phyloP scores from a whole-genome alignment of 768 basidiomycete species.

The Mycena belliarum region DNA sequence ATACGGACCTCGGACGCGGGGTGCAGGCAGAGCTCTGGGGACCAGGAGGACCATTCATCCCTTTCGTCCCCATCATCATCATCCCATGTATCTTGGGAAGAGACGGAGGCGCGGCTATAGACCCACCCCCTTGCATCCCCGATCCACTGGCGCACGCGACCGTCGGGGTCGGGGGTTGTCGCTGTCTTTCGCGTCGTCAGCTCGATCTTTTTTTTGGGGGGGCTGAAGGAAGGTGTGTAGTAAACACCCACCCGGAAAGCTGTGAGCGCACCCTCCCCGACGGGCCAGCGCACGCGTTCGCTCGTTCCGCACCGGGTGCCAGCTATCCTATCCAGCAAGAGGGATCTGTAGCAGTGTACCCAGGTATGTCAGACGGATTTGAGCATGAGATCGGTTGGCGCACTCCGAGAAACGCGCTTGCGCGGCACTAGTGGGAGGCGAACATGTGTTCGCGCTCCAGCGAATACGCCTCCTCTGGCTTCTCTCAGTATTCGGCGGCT shows the following conservation, averaged over 20 bases:
- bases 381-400: neutral
- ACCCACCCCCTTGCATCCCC: constrained; percentile 17
- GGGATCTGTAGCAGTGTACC: neutral
- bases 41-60: constrained; percentile 8
- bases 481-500: neutral
- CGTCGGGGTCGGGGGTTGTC: neutral
- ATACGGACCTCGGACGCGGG: constrained; percentile 6
- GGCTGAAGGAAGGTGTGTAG: too few species aligned
- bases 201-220: too few species aligned
- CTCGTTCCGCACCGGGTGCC: neutral
- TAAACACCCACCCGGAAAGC: neutral
- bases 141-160: constrained; percentile 2
- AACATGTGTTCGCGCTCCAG: neutral
- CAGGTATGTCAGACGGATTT: neutral
- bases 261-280: neutral
- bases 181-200: neutral
- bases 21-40: constrained; percentile 7
- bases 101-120: neutral
- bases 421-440: neutral
- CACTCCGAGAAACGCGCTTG: neutral
- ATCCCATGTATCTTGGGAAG: neutral
- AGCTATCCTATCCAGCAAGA: constrained; percentile 1
- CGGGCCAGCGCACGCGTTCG: neutral
- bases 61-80: neutral
- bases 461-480: neutral